Base-by-base conservation (phyloP, 2,329 filamentous ascomycete species). In the Aspergillus proliferans region DNA sequence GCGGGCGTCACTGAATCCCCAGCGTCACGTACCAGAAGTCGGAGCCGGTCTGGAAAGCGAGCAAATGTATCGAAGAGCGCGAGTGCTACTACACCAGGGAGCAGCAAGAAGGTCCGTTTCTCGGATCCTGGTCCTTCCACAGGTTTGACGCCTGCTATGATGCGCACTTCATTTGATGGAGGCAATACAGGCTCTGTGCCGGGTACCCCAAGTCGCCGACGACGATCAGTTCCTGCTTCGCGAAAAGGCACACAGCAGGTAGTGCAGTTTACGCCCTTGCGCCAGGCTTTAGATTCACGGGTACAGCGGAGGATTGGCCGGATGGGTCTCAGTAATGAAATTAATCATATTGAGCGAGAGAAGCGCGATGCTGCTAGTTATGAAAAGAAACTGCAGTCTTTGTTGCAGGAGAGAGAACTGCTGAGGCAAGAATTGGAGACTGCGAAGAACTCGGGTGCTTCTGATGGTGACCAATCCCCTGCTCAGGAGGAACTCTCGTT, bases 271-370 rank as follows among this genome's bases (percentile, higher is more conserved):
- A 69, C 70, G 7, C 72, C 74, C 12, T 57, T 75, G 36, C 65
- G 68, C 10, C 69, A 76, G 48, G 65, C 70, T 2, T 55, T 77
- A 19, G 71, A 75, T 45, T 56, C 61, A 5, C 63, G 75, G 18
- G 68, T 68, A 2, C 68, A 70, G 51, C 64, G 75, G 34, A 67
- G 72, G 30, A 70, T 77, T 41, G 59, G 65, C 28, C 68, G 75
- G 10, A 64, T 70, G 46, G 70, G 74, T 4, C 55, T 77, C 43
- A 76, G 73, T 48, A 68, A 75, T 51, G 73, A 76, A 50, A 69
- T 74, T 49, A 74, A 75, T 52, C 58, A 64, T 21, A 65, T 72
- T 34, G 64, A 74, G 36, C 65, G 66, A 5, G 71, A 72, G 47
- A 71, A 68, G 50, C 66, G 65, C 19, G 56, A 64, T 12, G 47